phyloP scores from a whole-genome alignment of 2,329 filamentous ascomycete genomes.

The Nectriaceae sp. region DNA sequence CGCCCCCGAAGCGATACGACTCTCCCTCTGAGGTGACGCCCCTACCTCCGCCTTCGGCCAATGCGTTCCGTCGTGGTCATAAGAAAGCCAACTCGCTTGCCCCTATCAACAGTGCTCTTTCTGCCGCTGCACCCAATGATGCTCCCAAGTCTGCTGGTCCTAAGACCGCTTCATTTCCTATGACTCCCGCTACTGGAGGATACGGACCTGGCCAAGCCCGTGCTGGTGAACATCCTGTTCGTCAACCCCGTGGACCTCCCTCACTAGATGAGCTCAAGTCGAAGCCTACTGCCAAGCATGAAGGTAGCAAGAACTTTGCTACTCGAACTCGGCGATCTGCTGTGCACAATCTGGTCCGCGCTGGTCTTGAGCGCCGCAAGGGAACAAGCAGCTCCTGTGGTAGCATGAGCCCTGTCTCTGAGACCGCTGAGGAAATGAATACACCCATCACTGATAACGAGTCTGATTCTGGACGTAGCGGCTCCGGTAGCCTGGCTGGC shows the following conservation, averaged over 20 bases:
- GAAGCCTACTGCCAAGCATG: conserved; percentile 88
- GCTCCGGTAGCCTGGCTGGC: conserved; percentile 79
- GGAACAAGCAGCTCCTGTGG: conserved; percentile 70
- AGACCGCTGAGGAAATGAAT: conserved; percentile 69
- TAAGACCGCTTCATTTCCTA: conserved; percentile 78
- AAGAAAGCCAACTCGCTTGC: conserved; percentile 84
- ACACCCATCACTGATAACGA: conserved; percentile 73
- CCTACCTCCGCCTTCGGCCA: conserved; percentile 83
- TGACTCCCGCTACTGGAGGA: conserved; percentile 77
- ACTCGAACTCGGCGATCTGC: conserved; percentile 90
- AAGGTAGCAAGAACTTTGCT: conserved; percentile 97
- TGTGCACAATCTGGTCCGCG: conserved; percentile 87
- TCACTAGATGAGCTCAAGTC: conserved; percentile 86
- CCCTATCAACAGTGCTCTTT: conserved; percentile 54
- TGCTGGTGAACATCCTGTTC: conserved; percentile 89
- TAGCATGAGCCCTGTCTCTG: conserved; percentile 87
- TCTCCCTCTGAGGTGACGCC: conserved; percentile 70
- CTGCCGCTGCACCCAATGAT: conserved; percentile 45
- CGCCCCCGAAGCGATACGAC: conserved; percentile 66
- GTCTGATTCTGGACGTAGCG: conserved; percentile 70
- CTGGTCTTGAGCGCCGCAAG: conserved; percentile 84
- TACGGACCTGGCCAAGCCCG: conserved; percentile 93
- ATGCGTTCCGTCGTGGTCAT: conserved; percentile 90
- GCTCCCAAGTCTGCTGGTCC: conserved; percentile 64
- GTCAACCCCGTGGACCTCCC: conserved; percentile 91